Evolutionary conservation across 2,329 filamentous ascomycete genomes (phyloP).

Genomic region (Diaporthe ilicicola): DNA sequence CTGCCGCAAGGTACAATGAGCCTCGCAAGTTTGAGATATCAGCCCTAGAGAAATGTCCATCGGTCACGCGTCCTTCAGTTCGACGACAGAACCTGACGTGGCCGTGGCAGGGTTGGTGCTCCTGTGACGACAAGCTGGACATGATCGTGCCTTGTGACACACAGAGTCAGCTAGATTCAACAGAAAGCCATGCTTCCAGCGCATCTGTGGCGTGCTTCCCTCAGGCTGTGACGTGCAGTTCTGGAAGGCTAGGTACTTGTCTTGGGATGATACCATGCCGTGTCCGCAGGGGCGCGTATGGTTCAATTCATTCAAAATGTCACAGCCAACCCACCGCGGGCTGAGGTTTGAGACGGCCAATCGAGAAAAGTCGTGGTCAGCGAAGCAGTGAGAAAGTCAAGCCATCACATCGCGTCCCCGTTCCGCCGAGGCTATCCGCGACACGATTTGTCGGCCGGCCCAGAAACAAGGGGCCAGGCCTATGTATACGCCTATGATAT

Average conservation of each 20-base stretch:
- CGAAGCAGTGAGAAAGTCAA: neutral
- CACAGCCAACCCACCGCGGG: neutral
- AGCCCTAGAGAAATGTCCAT: neutral
- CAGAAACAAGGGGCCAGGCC: neutral
- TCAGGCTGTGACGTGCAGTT: neutral
- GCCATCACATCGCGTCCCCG: neutral
- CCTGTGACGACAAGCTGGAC: neutral
- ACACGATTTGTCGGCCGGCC: neutral
- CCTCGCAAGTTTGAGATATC: neutral
- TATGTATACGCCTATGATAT: neutral
- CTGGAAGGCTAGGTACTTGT: neutral
- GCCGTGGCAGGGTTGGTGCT: neutral
- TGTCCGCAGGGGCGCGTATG: neutral
- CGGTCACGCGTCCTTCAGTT: neutral
- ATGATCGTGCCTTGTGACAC: neutral
- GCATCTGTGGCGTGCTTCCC: neutral
- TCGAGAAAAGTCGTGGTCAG: neutral
- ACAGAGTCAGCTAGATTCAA: neutral
- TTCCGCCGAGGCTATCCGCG: constrained; percentile 8
- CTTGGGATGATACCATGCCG: no score
- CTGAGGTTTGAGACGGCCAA: neutral
- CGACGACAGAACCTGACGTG: neutral
- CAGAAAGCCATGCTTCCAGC: neutral
- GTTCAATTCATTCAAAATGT: neutral
- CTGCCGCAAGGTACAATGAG: neutral